These are phyloP conservation scores for Tetrastigma voinierianum DNA, from an alignment of 164 flowering plant genomes.

Conservation along the genomic window DNA sequence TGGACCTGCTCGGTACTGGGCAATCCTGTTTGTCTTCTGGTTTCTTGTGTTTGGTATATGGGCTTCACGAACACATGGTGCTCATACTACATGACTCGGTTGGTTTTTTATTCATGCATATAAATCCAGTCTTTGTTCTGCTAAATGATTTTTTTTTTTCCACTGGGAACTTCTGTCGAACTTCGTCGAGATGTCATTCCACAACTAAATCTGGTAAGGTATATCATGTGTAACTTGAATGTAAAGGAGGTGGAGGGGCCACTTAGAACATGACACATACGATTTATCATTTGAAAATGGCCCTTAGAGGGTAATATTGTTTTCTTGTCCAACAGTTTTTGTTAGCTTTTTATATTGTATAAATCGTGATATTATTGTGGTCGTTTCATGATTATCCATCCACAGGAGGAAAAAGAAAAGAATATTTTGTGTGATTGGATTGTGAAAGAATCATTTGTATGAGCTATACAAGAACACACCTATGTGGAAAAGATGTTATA, in stretches of 20 bases:
- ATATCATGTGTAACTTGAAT: not conserved
- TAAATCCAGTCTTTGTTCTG: not conserved
- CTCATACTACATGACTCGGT: constrained; percentile 47
- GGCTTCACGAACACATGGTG: constrained; percentile 83
- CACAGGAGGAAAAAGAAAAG: too few species aligned
- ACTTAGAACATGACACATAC: not conserved
- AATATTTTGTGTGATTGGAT: too few species aligned
- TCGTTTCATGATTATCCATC: not conserved
- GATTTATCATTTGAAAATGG: not conserved
- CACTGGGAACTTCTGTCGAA: not conserved
- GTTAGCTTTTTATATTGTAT: not conserved
- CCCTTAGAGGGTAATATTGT: not conserved
- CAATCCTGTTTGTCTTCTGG: constrained; percentile 94
- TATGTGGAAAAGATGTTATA: too few species aligned
- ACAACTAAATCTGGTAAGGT: not conserved
- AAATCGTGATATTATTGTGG: not conserved
- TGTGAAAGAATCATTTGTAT: too few species aligned
- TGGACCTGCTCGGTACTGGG: constrained; percentile 99
- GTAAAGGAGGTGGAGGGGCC: not conserved
- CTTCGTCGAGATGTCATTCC: not conserved
- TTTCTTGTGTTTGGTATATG: constrained; percentile 97
- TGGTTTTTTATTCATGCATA: constrained; percentile 14
- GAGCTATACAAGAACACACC: too few species aligned
- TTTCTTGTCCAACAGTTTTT: not conserved
- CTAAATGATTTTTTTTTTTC: not conserved